Percentiles rank a stretch among this genome's conserved stretches.
Conservation (phyloP, 768 basidiomycete genomes). For the Serendipita sp. region DNA sequence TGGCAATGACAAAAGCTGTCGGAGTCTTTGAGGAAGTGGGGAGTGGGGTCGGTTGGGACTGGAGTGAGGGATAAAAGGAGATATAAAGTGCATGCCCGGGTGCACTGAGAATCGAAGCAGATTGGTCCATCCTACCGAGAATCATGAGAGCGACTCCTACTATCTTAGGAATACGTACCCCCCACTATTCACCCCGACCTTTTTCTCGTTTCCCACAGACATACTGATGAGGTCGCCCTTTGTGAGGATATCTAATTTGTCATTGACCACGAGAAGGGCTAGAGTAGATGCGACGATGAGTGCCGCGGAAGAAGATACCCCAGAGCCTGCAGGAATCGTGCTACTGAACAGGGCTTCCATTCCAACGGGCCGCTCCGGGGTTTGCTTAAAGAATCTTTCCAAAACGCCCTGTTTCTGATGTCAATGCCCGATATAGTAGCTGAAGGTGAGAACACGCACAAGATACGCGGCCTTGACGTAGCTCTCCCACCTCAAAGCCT, state of each 20-base stretch:
- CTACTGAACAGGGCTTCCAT: conserved; percentile 69
- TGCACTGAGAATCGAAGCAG: conserved; percentile 66
- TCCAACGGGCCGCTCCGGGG: conserved; percentile 27
- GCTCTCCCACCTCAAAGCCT: conserved; percentile 65
- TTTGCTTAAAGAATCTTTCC: conserved; percentile 34
- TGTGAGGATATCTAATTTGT: conserved; percentile 35
- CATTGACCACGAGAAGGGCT: conserved; percentile 63
- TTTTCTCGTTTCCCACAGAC: conserved; percentile 70
- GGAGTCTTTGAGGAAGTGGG: conserved; percentile 23
- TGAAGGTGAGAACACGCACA: conserved; percentile 26
- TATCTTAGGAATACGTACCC: conserved; percentile 31
- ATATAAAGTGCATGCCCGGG: conserved; percentile 61
- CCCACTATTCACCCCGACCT: conserved; percentile 71
- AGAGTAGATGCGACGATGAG: conserved; percentile 81
- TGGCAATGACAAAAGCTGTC: conserved; percentile 59
- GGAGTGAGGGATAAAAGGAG: conserved; percentile 60
- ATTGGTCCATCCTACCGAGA: conserved; percentile 64
- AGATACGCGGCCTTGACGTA: conserved; percentile 80
- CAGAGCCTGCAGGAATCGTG: conserved; percentile 72
- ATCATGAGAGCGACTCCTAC: conserved; percentile 6
- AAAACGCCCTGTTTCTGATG: conserved; percentile 39
- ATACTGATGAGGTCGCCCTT: conserved; percentile 64
- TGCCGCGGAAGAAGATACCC: conserved; percentile 75
- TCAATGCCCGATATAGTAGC: background rate
- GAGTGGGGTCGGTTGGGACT: conserved; percentile 50